Base-by-base conservation (phyloP, 306 rosid species). In the Vicia faba region DNA sequence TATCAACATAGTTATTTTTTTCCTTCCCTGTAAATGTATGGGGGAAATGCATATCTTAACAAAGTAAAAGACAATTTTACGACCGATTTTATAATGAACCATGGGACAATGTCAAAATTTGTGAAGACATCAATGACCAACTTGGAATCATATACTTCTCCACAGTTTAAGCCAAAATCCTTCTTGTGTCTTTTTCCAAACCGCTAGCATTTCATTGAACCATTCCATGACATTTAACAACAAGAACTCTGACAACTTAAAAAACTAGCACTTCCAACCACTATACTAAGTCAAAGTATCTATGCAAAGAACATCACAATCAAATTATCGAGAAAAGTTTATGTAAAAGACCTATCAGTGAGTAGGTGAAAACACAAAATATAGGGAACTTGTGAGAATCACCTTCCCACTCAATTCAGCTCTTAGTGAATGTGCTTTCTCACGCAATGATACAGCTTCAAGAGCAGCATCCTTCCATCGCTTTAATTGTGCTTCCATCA, bases 401-500 rank as follows among this genome's bases (percentile, higher is more conserved):
- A 92, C 99, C 99, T 88, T 93, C 59, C 29, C 70, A 77, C 70
- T 72, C 66, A 88, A 75, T 49, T 53, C 68, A 62, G 79, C 79
- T 85, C 80, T 81, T 14, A 90, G 79, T 44, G 86, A 79, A 62
- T 88, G 80, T 31, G 85, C 84, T 76, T 88, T 83, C 70, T 88
- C 97, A 45, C 89, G 92, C 44, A 88, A 71, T 26, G 89, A 83
- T 39, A 80, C 84, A 31, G 95, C 87, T 69, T 90, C 96, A 43
- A 88, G 87, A 65, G 97, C 91, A 53, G 90, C 85, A 63, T 90
- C 90, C 75, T 90, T 81, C 97, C 99, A 93, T 62, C 91, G 85
- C 78, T 90, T 90, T 75, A 88, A 55, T 68, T 90, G 99, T 71
- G 83, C 85, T 83, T 93, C 95, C 96, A 93, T 84, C 97, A 93